These are phyloP conservation scores for Myxozyma udenii DNA, from an alignment of 805 yeast genomes.

Conservation along the genomic window DNA sequence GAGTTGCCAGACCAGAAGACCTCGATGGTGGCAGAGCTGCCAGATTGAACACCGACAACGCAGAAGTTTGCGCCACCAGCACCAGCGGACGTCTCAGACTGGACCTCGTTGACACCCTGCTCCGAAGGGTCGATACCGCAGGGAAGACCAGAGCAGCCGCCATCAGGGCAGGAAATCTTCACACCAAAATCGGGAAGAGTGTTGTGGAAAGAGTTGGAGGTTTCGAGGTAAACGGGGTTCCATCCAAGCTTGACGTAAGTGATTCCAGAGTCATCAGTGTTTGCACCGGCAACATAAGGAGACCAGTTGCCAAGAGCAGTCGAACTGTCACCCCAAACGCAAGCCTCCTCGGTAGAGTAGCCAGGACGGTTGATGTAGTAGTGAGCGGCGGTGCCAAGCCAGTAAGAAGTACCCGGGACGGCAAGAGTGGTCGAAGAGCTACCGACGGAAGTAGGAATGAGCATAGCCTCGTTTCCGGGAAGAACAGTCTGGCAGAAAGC, in stretches of 20 bases:
- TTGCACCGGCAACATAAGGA: conserved; percentile 90
- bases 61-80: conserved; percentile 77
- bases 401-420: conserved; percentile 70
- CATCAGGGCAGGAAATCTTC: conserved; percentile 69
- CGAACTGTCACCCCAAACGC: conserved; percentile 74
- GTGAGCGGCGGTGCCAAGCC: conserved; percentile 69
- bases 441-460: conserved; percentile 74
- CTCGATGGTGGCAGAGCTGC: conserved; percentile 66
- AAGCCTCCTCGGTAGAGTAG: conserved; percentile 67
- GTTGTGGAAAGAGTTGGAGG: conserved; percentile 51
- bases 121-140: conserved; percentile 77
- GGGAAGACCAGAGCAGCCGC: conserved; percentile 67
- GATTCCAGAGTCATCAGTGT: conserved; percentile 59
- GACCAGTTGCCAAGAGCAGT: conserved; percentile 86
- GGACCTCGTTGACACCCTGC: conserved; percentile 56
- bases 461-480: conserved; percentile 93
- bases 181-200: conserved; percentile 48
- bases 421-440: conserved; percentile 58
- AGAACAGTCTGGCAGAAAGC: conserved; percentile 91
- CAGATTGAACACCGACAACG: conserved; percentile 69
- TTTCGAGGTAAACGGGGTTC: conserved; percentile 81
- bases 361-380: conserved; percentile 85
- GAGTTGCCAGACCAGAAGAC: conserved; percentile 50
- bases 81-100: conserved; percentile 45
- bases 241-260: conserved; percentile 85